phyloP scores from a whole-genome alignment of 2,329 filamentous ascomycete species.

The Davidsoniella virescens region DNA sequence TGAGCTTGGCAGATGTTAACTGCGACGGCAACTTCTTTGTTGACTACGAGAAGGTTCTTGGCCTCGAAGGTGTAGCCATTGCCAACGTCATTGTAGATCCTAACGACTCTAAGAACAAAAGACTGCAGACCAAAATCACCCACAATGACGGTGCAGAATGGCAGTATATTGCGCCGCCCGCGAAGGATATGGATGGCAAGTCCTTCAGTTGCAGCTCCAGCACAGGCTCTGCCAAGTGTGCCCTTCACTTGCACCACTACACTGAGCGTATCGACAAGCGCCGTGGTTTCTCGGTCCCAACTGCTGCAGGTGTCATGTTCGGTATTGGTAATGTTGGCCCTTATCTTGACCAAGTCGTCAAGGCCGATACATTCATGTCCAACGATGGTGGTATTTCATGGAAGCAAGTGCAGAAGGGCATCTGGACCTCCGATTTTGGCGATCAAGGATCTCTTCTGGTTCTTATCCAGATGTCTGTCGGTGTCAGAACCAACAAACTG shows the following conservation, averaged over 20 bases:
- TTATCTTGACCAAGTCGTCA: slow-evolving; percentile 46
- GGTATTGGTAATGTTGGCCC: slow-evolving; percentile 79
- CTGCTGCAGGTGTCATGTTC: slow-evolving; percentile 81
- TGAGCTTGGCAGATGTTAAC: slow-evolving; percentile 70
- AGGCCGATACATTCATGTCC: slow-evolving; percentile 82
- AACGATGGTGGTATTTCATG: slow-evolving; percentile 80
- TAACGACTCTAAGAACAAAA: slow-evolving; percentile 54
- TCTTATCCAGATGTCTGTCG: slow-evolving; percentile 56
- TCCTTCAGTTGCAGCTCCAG: slow-evolving; percentile 49
- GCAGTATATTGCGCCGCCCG: slow-evolving; percentile 58
- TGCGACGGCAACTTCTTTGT: slow-evolving; percentile 62
- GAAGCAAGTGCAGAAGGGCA: slow-evolving; percentile 71
- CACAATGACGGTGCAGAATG: slow-evolving; percentile 93
- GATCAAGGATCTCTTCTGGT: slow-evolving; percentile 90
- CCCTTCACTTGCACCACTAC: slow-evolving; percentile 86
- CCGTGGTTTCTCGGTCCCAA: slow-evolving; percentile 76
- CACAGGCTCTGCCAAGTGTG: slow-evolving; percentile 50
- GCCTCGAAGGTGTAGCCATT: slow-evolving; percentile 75
- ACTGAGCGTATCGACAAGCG: slow-evolving; percentile 72
- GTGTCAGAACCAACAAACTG: slow-evolving; percentile 51
- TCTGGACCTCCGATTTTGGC: slow-evolving; percentile 86
- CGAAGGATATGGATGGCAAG: slow-evolving; percentile 54
- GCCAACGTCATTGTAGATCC: slow-evolving; percentile 73
- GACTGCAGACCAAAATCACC: slow-evolving; percentile 77
- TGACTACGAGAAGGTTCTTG: slow-evolving; percentile 91